A percentile compares a stretch with the other conserved stretches of the same genome.
phyloP scores from a whole-genome alignment of 768 basidiomycete species.

The Xerocomellus amylosporus region DNA sequence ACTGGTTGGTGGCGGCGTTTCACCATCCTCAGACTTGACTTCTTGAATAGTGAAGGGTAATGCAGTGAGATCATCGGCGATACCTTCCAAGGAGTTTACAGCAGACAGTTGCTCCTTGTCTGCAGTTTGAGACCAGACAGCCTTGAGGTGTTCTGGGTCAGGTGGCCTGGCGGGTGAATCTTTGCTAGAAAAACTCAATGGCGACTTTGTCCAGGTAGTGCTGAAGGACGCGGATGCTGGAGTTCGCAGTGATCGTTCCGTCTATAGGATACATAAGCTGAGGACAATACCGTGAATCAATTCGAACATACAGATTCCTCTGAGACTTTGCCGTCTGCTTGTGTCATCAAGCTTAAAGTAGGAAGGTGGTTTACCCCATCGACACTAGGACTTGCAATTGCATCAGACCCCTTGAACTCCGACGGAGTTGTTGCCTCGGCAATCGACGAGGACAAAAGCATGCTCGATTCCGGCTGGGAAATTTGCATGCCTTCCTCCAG shows the following conservation, averaged over 20 bases:
- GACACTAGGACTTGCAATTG: slow-evolving; percentile 7
- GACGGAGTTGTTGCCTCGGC: slow-evolving; percentile 3
- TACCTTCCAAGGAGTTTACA: slow-evolving; percentile 80
- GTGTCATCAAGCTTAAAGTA: slow-evolving; percentile 23
- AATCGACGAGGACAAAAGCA: slow-evolving; percentile 27
- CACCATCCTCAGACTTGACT: slow-evolving; percentile 83
- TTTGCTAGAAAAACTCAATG: slow-evolving; percentile 54
- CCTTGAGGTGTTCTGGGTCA: slow-evolving; percentile 82
- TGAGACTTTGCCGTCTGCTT: slow-evolving; percentile 47
- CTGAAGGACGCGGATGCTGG: slow-evolving; percentile 40
- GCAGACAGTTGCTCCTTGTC: slow-evolving; percentile 64
- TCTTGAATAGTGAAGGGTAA: slow-evolving; percentile 82
- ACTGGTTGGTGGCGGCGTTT: slow-evolving; percentile 67
- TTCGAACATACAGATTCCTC: slow-evolving; percentile 51
- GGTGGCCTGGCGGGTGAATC: slow-evolving; percentile 67
- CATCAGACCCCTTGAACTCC: slow-evolving; percentile 6
- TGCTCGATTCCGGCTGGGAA: slow-evolving; percentile 18
- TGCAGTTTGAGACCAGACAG: slow-evolving; percentile 79
- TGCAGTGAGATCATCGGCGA: slow-evolving; percentile 77
- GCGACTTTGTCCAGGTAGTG: slow-evolving; percentile 52
- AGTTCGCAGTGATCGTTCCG: slow-evolving; percentile 46
- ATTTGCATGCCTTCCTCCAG: slow-evolving; percentile 41
- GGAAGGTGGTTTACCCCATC: slow-evolving; percentile 16
- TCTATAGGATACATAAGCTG: slow-evolving; percentile 29
- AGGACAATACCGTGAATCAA: neutral